Conservation (phyloP, 2,329 filamentous ascomycete genomes). For the Trichoderma hamatum region DNA sequence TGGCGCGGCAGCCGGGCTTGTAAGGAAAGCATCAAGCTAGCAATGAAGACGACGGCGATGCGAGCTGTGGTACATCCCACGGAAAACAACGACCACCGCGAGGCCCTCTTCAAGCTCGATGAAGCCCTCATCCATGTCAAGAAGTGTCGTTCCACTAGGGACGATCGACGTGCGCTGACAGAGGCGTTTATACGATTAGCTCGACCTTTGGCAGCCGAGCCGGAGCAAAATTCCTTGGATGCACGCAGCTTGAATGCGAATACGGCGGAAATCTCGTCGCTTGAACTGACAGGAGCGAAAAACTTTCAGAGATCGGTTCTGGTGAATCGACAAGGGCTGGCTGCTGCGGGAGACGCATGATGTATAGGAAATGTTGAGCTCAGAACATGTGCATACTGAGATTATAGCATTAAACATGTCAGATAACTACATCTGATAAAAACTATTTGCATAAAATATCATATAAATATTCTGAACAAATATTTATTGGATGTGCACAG, state of each 20-base stretch:
- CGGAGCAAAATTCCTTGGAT: not conserved
- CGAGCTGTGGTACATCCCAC: slow-evolving; percentile 31
- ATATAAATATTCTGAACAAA: not conserved
- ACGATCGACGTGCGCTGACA: slow-evolving; percentile 29
- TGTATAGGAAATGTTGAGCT: not conserved
- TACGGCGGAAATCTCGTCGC: not conserved
- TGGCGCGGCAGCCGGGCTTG: slow-evolving; percentile 45
- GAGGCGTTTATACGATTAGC: slow-evolving; percentile 32
- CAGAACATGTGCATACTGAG: not conserved
- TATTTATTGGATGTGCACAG: not conserved
- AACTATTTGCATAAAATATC: not conserved
- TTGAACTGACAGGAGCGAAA: not conserved
- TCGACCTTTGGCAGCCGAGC: not conserved
- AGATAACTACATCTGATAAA: not conserved
- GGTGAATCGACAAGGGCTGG: slow-evolving; percentile 14
- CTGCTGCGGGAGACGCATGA: slow-evolving; percentile 18
- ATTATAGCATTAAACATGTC: not conserved
- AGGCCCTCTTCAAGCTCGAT: slow-evolving; percentile 34
- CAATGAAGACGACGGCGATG: slow-evolving; percentile 41
- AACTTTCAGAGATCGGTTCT: slow-evolving; percentile 1
- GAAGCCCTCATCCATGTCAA: slow-evolving; percentile 35
- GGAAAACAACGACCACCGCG: slow-evolving; percentile 31
- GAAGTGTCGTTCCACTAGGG: slow-evolving; percentile 30
- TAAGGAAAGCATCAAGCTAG: slow-evolving; percentile 44
- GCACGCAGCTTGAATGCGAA: not conserved